These are phyloP conservation scores for Saxophila tyrrhenica DNA, from an alignment of 495 filamentous ascomycete species.

Conservation along the genomic window DNA sequence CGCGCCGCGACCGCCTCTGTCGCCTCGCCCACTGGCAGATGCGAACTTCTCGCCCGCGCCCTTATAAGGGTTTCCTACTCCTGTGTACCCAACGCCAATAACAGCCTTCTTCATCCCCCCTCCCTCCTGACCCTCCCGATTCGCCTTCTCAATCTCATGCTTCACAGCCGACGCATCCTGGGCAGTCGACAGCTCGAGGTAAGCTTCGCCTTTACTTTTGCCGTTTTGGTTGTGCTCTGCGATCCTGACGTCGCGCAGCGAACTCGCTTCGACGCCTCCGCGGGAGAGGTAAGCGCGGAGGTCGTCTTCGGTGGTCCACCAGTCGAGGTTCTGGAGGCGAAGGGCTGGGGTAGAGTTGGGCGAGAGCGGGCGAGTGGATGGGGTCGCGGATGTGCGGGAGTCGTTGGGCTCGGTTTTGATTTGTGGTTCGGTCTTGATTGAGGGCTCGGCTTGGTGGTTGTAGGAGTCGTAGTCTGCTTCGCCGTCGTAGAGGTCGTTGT, in stretches of 20 bases:
- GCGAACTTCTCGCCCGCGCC: conserved; percentile 6
- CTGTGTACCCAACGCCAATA: conserved; percentile 1
- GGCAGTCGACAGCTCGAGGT: conserved; percentile 70
- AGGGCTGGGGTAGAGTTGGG: conserved; percentile 73
- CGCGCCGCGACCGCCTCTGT: conserved; percentile 2
- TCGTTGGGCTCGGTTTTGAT: conserved; percentile 29
- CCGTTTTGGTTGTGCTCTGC: conserved; percentile 98
- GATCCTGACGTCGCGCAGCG: conserved; percentile 86
- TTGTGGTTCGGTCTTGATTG: background rate
- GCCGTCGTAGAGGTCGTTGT: conserved; percentile 3
- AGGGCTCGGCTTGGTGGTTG: conserved; percentile 1
- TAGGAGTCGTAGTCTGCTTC: background rate
- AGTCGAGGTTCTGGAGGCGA: conserved; percentile 76
- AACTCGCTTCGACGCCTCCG: conserved; percentile 68
- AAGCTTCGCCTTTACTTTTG: conserved; percentile 95
- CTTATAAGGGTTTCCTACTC: conserved; percentile 10
- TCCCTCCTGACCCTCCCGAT: conserved; percentile 30
- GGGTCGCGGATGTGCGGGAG: conserved; percentile 32
- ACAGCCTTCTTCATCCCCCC: conserved; percentile 28
- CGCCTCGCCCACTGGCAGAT: background rate
- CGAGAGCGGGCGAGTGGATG: conserved; percentile 67
- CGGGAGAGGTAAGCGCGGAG: conserved; percentile 48
- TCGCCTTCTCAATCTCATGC: conserved; percentile 54
- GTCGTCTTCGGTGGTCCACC: conserved; percentile 96
- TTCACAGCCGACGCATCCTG: conserved; percentile 82